A percentile compares a stretch with the other conserved stretches of the same genome.
Conservation (phyloP, 2,329 filamentous ascomycete species). For the Coniochaeta sp. region DNA sequence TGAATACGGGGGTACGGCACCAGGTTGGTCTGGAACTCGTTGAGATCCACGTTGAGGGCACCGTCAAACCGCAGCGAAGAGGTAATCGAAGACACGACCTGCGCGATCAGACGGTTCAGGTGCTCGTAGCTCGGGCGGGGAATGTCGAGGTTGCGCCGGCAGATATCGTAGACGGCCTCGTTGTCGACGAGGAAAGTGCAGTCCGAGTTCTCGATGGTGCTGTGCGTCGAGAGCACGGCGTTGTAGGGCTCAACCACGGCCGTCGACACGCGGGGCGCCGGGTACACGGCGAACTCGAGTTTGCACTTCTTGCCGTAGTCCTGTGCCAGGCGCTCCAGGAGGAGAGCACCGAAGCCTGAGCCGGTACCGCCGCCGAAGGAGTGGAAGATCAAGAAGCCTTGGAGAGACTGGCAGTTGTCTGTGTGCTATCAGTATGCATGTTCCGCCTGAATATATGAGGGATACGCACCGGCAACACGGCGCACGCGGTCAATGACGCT, state of each 20-base stretch:
- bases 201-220: constrained; percentile 72
- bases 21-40: constrained; percentile 74
- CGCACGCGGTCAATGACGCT: constrained; percentile 63
- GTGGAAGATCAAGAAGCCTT: constrained; percentile 70
- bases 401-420: constrained; percentile 69
- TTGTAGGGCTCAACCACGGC: constrained; percentile 71
- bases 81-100: constrained; percentile 70
- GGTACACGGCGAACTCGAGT: constrained; percentile 69
- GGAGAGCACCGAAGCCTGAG: constrained; percentile 64
- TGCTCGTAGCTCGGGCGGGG: constrained; percentile 64
- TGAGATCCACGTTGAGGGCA: constrained; percentile 66
- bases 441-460: neutral
- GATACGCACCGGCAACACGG: constrained; percentile 55
- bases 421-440: constrained; percentile 12
- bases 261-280: constrained; percentile 61
- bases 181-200: constrained; percentile 73
- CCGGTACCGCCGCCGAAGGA: constrained; percentile 68
- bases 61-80: constrained; percentile 67
- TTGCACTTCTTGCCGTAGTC: constrained; percentile 74
- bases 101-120: constrained; percentile 65
- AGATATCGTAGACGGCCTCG: constrained; percentile 70
- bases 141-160: constrained; percentile 64
- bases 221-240: constrained; percentile 65
- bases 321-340: constrained; percentile 65
- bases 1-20: constrained; percentile 69